phyloP scores from a whole-genome alignment of 495 filamentous ascomycete genomes.

The Tuber umbilicatum region DNA sequence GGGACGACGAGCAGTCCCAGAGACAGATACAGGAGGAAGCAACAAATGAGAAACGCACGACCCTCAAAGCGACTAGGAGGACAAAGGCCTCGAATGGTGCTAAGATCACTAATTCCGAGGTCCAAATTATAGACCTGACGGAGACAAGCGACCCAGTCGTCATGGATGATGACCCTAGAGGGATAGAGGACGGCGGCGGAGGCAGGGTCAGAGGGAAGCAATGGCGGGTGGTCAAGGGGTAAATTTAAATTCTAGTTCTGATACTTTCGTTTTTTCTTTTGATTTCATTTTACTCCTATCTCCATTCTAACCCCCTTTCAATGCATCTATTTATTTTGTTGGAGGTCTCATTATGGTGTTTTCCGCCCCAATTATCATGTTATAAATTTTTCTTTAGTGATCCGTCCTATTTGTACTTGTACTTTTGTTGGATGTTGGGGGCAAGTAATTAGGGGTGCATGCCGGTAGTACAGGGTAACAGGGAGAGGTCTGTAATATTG shows the following conservation, averaged over 20 bases:
- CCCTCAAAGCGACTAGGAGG: neutral
- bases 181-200: neutral
- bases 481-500: neutral
- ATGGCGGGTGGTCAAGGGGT: slow-evolving; percentile 23
- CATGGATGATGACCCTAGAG: slow-evolving; percentile 11
- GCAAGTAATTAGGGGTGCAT: neutral
- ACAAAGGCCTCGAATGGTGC: neutral
- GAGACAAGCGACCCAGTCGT: slow-evolving; percentile 19
- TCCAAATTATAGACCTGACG: slow-evolving; percentile 32
- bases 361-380: neutral
- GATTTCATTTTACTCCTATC: neutral
- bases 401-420: neutral
- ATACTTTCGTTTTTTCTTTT: slow-evolving; percentile 5
- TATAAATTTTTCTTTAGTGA: neutral
- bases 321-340: neutral
- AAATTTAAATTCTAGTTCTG: slow-evolving; percentile 4
- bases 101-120: slow-evolving; percentile 5
- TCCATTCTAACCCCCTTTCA: neutral
- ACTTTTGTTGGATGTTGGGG: neutral
- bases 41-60: slow-evolving; percentile 9
- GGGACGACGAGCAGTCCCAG: slow-evolving; percentile 4
- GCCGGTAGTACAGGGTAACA: neutral
- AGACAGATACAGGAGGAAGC: slow-evolving; percentile 30
- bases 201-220: slow-evolving; percentile 4
- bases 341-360: neutral